Evolutionary conservation across 768 basidiomycete species (phyloP).

Genomic region (Neoboletus subvelutipes): DNA sequence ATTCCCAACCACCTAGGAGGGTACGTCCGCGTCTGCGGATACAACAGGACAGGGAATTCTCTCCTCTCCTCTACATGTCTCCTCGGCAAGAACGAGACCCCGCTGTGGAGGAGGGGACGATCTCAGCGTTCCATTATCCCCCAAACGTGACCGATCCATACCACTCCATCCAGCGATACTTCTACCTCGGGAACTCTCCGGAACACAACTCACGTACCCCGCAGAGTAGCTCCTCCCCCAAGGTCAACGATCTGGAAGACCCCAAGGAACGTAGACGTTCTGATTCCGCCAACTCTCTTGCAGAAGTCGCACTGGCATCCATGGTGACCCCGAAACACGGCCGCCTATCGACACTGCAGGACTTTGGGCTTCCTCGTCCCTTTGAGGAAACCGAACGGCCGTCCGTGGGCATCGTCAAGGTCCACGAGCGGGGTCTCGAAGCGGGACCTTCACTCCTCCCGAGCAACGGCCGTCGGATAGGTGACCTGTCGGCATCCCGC

Average conservation of each 20-base stretch:
- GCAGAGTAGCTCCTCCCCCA: background rate
- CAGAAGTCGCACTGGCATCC: constrained; percentile 21
- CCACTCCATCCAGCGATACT: constrained; percentile 1
- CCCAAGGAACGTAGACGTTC: constrained; percentile 6
- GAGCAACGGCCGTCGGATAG: background rate
- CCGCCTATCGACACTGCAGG: constrained; percentile 17
- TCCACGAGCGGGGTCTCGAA: constrained; percentile 23
- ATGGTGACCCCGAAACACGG: background rate
- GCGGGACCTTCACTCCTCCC: constrained; percentile 6
- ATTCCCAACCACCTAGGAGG: background rate
- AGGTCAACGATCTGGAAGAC: background rate
- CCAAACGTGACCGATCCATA: background rate
- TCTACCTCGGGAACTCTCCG: background rate
- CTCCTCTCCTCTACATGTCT: constrained; percentile 25
- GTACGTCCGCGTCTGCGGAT: constrained; percentile 8
- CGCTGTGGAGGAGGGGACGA: constrained; percentile 2
- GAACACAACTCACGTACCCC: constrained; percentile 3
- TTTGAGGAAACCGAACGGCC: constrained; percentile 14
- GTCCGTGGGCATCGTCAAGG: background rate
- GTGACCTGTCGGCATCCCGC: background rate
- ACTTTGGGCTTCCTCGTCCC: constrained; percentile 19
- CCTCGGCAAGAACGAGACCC: background rate
- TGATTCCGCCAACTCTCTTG: constrained; percentile 14
- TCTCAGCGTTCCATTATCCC: background rate
- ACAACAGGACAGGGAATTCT: constrained; percentile 15